A percentile compares a stretch with the other conserved stretches of the same genome.
phyloP scores from a whole-genome alignment of 202 grass and related monocot genomes.

The Brachypodium distachyon region DNA sequence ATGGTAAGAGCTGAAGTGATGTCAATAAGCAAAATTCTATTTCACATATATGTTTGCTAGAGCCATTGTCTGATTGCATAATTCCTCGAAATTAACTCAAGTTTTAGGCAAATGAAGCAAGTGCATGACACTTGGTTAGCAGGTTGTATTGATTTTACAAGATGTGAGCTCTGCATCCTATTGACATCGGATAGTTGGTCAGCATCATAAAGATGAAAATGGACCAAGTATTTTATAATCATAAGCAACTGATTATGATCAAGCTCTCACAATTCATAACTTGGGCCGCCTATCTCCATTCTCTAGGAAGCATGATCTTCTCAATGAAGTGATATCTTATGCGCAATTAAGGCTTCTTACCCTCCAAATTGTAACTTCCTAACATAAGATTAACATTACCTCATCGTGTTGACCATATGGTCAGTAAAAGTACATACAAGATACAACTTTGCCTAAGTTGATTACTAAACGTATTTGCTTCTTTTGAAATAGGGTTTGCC shows the following conservation, averaged over 20 bases:
- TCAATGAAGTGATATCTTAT: neutral
- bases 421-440: neutral
- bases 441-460: neutral
- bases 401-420: neutral
- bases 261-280: neutral
- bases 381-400: neutral
- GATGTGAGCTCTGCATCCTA: neutral
- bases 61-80: neutral
- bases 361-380: neutral
- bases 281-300: neutral
- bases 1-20: neutral
- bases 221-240: neutral
- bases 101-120: neutral
- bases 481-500: neutral
- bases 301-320: neutral
- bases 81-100: neutral
- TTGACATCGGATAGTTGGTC: neutral
- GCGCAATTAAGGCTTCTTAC: neutral
- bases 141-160: neutral
- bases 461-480: neutral
- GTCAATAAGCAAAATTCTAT: neutral
- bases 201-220: conserved; percentile 5
- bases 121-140: neutral
- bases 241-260: neutral
- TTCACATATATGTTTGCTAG: neutral